These are phyloP conservation scores for Aureobasidium lini DNA, from an alignment of 2,329 filamentous ascomycete species.

Conservation along the genomic window DNA sequence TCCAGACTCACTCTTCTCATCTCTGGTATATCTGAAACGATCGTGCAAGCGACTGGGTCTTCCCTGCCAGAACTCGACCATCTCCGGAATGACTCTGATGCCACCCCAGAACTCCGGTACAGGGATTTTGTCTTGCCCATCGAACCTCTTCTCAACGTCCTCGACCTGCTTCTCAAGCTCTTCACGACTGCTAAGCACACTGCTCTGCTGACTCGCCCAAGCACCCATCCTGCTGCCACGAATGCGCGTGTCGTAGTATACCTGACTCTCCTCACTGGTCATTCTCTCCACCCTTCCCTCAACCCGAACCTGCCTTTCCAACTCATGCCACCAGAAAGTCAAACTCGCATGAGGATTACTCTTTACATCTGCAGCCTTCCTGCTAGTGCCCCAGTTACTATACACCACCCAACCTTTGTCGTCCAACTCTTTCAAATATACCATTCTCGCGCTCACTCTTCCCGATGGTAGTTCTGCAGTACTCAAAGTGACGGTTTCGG, in stretches of 20 bases:
- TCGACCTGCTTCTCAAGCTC: constrained; percentile 70
- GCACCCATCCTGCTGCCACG: constrained; percentile 79
- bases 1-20: constrained; percentile 31
- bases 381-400: constrained; percentile 78
- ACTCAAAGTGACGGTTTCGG: constrained; percentile 81
- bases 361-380: constrained; percentile 59
- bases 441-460: constrained; percentile 73
- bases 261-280: constrained; percentile 60
- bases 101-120: constrained; percentile 95
- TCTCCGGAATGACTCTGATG: constrained; percentile 72
- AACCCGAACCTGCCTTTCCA: constrained; percentile 85
- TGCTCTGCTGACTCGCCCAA: constrained; percentile 87
- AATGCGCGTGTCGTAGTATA: constrained; percentile 59
- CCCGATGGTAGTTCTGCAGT: constrained; percentile 79
- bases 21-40: constrained; percentile 75
- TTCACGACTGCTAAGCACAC: constrained; percentile 61
- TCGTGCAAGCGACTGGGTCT: constrained; percentile 85
- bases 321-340: constrained; percentile 81
- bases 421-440: constrained; percentile 96
- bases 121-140: constrained; percentile 70
- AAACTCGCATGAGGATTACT: constrained; percentile 72
- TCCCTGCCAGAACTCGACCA: constrained; percentile 95
- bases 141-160: constrained; percentile 69
- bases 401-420: constrained; percentile 79
- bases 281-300: constrained; percentile 70